phyloP scores from a whole-genome alignment of 129 eudicot species.

The Arctium minus region DNA sequence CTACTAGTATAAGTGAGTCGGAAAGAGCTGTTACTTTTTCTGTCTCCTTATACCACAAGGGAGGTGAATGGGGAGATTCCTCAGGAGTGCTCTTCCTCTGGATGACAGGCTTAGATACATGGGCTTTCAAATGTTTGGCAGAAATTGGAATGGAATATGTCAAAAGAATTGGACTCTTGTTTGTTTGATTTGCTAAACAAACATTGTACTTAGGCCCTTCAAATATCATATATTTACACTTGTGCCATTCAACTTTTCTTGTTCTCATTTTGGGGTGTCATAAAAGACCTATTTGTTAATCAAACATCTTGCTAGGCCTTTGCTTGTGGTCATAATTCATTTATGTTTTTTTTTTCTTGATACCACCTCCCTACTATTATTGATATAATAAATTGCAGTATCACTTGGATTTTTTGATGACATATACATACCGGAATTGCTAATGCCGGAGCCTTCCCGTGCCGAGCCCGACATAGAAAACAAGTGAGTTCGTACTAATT shows the following conservation, averaged over 20 bases:
- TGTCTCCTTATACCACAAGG: too few relatives aligned
- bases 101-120: too few relatives aligned
- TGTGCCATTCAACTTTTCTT: not conserved
- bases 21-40: too few relatives aligned
- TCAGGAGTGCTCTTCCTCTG: too few relatives aligned
- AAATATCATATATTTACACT: not conserved
- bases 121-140: not conserved
- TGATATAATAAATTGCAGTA: slow-evolving; percentile 47
- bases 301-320: too few relatives aligned
- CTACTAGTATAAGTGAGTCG: too few relatives aligned
- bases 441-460: slow-evolving; percentile 53
- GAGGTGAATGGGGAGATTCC: too few relatives aligned
- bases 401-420: slow-evolving; percentile 95
- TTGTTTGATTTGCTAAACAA: not conserved
- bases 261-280: not conserved
- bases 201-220: not conserved
- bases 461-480: slow-evolving; percentile 44
- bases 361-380: not conserved
- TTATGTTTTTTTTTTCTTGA: not conserved
- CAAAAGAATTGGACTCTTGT: not conserved
- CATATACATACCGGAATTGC: slow-evolving; percentile 69
- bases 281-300: too few relatives aligned
- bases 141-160: not conserved
- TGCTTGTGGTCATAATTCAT: not conserved
- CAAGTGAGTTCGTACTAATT: slow-evolving; percentile 45